Conservation (phyloP, 805 yeast species). For the Saccharomyces paradoxus region DNA sequence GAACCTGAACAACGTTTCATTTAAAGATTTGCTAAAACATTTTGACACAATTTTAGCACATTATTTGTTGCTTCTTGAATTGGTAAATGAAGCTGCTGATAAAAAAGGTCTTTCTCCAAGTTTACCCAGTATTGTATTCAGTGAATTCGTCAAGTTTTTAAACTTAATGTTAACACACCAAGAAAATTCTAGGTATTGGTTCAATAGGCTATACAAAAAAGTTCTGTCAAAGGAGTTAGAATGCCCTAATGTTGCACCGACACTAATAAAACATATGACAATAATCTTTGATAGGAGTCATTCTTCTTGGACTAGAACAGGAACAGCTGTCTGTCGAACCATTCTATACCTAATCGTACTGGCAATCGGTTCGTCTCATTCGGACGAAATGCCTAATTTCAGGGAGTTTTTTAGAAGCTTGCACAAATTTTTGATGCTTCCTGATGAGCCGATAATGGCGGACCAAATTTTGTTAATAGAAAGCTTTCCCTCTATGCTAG, state of each 20-base stretch:
- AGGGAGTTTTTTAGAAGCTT: slow-evolving; percentile 29
- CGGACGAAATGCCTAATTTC: slow-evolving; percentile 8
- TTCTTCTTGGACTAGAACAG: slow-evolving; percentile 43
- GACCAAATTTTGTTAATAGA: slow-evolving; percentile 62
- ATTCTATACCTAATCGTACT: slow-evolving; percentile 43
- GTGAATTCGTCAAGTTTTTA: slow-evolving; percentile 50
- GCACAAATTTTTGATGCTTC: slow-evolving; percentile 39
- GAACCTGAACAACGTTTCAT: slow-evolving; percentile 46
- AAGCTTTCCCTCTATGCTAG: slow-evolving; percentile 47
- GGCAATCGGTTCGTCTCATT: slow-evolving; percentile 22
- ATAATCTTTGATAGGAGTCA: slow-evolving; percentile 43
- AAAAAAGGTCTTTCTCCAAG: slow-evolving; percentile 11
- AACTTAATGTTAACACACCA: slow-evolving; percentile 60
- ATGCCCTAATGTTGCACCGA: slow-evolving; percentile 42
- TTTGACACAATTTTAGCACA: slow-evolving; percentile 49
- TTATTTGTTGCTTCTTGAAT: slow-evolving; percentile 32
- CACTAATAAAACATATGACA: slow-evolving; percentile 40
- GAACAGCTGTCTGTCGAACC: slow-evolving; percentile 50
- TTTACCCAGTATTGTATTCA: slow-evolving; percentile 38
- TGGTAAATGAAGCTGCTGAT: slow-evolving; percentile 14
- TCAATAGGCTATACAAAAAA: slow-evolving; percentile 41
- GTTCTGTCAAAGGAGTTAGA: slow-evolving; percentile 6
- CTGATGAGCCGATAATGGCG: slow-evolving; percentile 40
- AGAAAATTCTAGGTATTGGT: slow-evolving; percentile 51
- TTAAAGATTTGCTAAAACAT: slow-evolving; percentile 45